Conservation (phyloP, 495 filamentous ascomycete genomes). For the Coniosporium apollinis region DNA sequence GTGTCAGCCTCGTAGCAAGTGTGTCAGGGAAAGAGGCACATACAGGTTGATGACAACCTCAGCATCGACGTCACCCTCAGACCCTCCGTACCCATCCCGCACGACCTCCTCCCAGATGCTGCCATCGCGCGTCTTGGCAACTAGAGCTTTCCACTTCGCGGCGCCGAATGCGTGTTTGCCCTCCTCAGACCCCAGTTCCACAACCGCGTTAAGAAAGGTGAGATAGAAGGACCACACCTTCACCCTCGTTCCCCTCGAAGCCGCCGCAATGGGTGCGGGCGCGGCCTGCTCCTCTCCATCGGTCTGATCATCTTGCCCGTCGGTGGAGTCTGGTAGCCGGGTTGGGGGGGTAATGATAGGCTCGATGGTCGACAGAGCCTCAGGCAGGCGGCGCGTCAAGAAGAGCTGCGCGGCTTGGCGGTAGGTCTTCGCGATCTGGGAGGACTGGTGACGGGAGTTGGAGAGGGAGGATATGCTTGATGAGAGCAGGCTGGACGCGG, state of each 20-base stretch:
- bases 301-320: slow-evolving; percentile 20
- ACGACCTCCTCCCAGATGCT: slow-evolving; percentile 87
- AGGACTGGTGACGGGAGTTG: slow-evolving; percentile 36
- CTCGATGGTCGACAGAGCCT: slow-evolving; percentile 67
- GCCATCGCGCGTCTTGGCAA: slow-evolving; percentile 66
- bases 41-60: slow-evolving; percentile 90
- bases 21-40: slow-evolving; percentile 18
- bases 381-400: slow-evolving; percentile 76
- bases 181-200: slow-evolving; percentile 78
- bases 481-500: slow-evolving; percentile 30
- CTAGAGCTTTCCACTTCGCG: slow-evolving; percentile 64
- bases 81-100: slow-evolving; percentile 63
- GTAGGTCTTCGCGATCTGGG: slow-evolving; percentile 67
- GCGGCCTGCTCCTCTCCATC: slow-evolving; percentile 13
- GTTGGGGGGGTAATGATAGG: slow-evolving; percentile 48
- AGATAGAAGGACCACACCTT: slow-evolving; percentile 97
- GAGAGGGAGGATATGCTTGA: slow-evolving; percentile 35
- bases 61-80: slow-evolving; percentile 78
- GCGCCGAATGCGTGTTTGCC: slow-evolving; percentile 75
- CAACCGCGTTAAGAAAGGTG: slow-evolving; percentile 74
- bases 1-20: neutral
- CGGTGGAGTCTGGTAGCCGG: slow-evolving; percentile 8
- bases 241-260: slow-evolving; percentile 61
- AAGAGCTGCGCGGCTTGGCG: slow-evolving; percentile 82
- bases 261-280: slow-evolving; percentile 52